These are phyloP conservation scores for Thelonectria blattea DNA, from an alignment of 2,329 filamentous ascomycete species.

Conservation along the genomic window DNA sequence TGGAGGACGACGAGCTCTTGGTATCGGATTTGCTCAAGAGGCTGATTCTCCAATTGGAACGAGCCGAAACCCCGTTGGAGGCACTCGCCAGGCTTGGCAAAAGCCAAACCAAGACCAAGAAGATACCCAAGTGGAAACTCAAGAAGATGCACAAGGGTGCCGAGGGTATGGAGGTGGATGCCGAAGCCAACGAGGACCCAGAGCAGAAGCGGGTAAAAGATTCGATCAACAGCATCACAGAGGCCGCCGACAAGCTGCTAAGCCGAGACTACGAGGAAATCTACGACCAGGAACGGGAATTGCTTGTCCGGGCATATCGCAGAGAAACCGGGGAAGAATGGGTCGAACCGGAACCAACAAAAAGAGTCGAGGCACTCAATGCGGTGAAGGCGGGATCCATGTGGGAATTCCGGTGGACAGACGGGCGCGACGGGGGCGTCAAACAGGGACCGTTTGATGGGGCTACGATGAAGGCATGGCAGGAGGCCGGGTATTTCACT, in stretches of 20 bases:
- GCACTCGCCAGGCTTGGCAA: conserved; percentile 82
- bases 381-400: conserved; percentile 33
- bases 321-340: conserved; percentile 89
- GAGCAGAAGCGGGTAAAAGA: conserved; percentile 73
- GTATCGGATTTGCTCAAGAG: conserved; percentile 75
- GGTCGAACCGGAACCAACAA: conserved; percentile 55
- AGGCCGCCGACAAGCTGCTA: conserved; percentile 85
- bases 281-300: conserved; percentile 86
- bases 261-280: conserved; percentile 86
- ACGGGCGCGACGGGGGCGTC: conserved; percentile 79
- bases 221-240: conserved; percentile 82
- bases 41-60: conserved; percentile 76
- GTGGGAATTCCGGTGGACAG: conserved; percentile 95
- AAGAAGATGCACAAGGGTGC: conserved; percentile 67
- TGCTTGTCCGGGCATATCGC: conserved; percentile 81
- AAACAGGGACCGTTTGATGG: conserved; percentile 88
- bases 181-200: conserved; percentile 61
- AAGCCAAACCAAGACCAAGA: conserved; percentile 64
- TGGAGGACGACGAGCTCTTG: conserved; percentile 75
- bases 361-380: conserved; percentile 23
- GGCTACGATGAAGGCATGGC: conserved; percentile 88
- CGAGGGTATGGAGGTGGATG: conserved; percentile 74
- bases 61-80: conserved; percentile 85
- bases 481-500: conserved; percentile 86
- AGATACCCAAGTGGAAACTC: conserved; percentile 70